phyloP scores from a whole-genome alignment of 352 stramenopile genomes.

The Pythium guiyangense region DNA sequence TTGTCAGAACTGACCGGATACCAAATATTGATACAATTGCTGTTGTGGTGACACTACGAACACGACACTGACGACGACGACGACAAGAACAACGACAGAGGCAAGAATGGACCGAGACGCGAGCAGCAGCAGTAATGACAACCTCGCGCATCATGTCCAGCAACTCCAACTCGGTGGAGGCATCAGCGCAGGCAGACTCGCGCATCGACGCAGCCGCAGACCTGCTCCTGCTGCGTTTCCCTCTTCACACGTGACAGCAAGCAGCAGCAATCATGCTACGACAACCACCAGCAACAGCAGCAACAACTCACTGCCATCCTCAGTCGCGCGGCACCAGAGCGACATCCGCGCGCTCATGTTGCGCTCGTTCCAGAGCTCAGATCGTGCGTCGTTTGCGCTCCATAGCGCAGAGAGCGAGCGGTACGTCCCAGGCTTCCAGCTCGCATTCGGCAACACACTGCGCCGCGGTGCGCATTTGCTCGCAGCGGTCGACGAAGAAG shows the following conservation, averaged over 20 bases:
- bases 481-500: slow-evolving; percentile 55
- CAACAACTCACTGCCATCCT: neutral
- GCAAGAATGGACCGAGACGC: neutral
- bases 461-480: slow-evolving; percentile 20
- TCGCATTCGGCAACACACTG: slow-evolving; percentile 30
- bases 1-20: too few relatives aligned
- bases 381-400: slow-evolving; percentile 6
- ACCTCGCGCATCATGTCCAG: slow-evolving; percentile 26
- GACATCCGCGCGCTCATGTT: slow-evolving; percentile 24
- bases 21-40: too few relatives aligned
- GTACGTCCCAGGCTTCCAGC: slow-evolving; percentile 46
- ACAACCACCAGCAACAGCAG: too few relatives aligned
- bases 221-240: neutral
- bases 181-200: slow-evolving; percentile 3
- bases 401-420: slow-evolving; percentile 9
- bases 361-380: slow-evolving; percentile 26
- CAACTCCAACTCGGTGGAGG: slow-evolving; percentile 33
- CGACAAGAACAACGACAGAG: too few relatives aligned
- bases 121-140: slow-evolving; percentile 5
- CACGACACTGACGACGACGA: too few relatives aligned
- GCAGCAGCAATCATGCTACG: neutral
- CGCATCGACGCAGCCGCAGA: slow-evolving; percentile 10
- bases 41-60: too few relatives aligned
- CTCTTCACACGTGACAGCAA: too few relatives aligned
- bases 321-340: slow-evolving; percentile 10